These are phyloP conservation scores for Discostella stelligera DNA, from an alignment of 352 stramenopile species.

Conservation along the genomic window DNA sequence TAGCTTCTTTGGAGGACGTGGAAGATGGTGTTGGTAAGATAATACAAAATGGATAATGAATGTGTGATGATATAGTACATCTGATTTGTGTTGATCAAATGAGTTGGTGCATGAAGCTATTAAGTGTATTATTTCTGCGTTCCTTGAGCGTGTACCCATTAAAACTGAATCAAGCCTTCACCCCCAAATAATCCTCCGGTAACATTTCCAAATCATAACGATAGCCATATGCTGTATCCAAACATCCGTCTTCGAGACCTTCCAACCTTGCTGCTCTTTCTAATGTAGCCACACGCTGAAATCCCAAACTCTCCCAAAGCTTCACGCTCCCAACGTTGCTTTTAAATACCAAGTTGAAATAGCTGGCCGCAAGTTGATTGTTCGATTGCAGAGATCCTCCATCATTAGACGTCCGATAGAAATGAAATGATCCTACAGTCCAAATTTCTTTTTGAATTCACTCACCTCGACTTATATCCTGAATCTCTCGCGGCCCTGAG, in stretches of 20 bases:
- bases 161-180: neutral
- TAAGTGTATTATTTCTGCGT: neutral
- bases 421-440: neutral
- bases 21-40: slow-evolving; percentile 3
- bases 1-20: slow-evolving; percentile 24
- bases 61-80: neutral
- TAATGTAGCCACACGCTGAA: slow-evolving; percentile 65
- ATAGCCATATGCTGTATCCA: slow-evolving; percentile 70
- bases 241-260: slow-evolving; percentile 42
- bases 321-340: slow-evolving; percentile 58
- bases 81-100: neutral
- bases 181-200: slow-evolving; percentile 38
- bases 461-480: slow-evolving; percentile 65
- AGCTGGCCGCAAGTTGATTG: slow-evolving; percentile 24
- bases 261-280: slow-evolving; percentile 69
- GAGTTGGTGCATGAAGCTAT: neutral
- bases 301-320: slow-evolving; percentile 72
- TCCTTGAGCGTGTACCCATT: neutral
- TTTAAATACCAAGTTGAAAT: slow-evolving; percentile 82
- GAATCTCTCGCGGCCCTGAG: slow-evolving; percentile 65
- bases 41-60: neutral
- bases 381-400: neutral
- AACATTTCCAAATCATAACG: slow-evolving; percentile 61
- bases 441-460: neutral
- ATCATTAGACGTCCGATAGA: neutral